Conservation (phyloP, 768 basidiomycete species). For the Gloeophyllum trabeum region DNA sequence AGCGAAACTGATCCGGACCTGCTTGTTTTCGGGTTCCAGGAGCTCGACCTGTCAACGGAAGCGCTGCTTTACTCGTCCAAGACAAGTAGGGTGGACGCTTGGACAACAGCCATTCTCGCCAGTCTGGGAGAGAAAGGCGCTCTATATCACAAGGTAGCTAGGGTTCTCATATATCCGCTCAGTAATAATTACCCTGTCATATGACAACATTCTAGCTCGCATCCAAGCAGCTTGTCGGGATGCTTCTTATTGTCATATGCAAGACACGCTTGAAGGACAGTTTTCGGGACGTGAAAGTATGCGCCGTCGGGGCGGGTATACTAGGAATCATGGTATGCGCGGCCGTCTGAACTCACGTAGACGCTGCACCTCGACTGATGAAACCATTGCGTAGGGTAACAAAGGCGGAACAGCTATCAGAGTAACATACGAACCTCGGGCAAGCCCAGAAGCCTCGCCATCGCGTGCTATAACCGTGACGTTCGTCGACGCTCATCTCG, state of each 20-base stretch:
- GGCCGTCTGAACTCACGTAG: background rate
- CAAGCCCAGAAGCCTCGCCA: slow-evolving; percentile 7
- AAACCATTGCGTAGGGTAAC: slow-evolving; percentile 46
- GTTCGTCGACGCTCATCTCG: slow-evolving; percentile 76
- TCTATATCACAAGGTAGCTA: slow-evolving; percentile 60
- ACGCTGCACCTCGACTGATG: background rate
- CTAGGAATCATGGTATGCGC: slow-evolving; percentile 63
- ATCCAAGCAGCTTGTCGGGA: slow-evolving; percentile 76
- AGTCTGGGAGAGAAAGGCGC: slow-evolving; percentile 57
- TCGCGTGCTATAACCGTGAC: slow-evolving; percentile 41
- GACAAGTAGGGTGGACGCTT: slow-evolving; percentile 56
- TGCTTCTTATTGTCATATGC: slow-evolving; percentile 61
- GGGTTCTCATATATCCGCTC: background rate
- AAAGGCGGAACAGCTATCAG: slow-evolving; percentile 71
- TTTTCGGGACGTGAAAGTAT: slow-evolving; percentile 41
- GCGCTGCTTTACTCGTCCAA: slow-evolving; percentile 63
- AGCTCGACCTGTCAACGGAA: slow-evolving; percentile 69
- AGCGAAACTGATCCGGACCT: slow-evolving; percentile 45
- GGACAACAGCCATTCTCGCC: slow-evolving; percentile 56
- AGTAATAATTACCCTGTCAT: background rate
- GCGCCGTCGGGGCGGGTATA: slow-evolving; percentile 58
- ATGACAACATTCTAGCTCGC: too few relatives aligned
- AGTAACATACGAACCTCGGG: slow-evolving; percentile 38
- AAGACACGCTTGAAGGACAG: slow-evolving; percentile 37
- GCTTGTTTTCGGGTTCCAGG: slow-evolving; percentile 71